Evolutionary conservation across 257 asterid species (phyloP), one percentile per base, ranked within the genome.

Genomic region (Nicotiana attenuata): DNA sequence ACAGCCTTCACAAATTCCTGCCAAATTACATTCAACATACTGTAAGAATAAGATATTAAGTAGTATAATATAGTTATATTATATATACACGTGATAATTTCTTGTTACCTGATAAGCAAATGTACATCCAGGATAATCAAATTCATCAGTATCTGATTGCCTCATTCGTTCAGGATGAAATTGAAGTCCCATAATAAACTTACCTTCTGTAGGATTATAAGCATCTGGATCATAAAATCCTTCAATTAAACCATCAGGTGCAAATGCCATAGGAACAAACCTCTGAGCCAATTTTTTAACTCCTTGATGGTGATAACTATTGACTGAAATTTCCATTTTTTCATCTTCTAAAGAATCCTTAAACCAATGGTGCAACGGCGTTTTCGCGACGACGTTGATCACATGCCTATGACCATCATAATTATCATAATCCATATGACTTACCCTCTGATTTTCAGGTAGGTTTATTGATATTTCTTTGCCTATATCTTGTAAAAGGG

Each of bases 151-250:
- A 77, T 94, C 90, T 0, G 80, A 76, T 3, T 77, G 85, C 85
- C 97, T 88, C 98, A 94, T 93, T 80, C 98, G 76, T 69, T 94
- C 97, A 0, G 98, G 98, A 86, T 94, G 98, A 85, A 94, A 94
- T 83, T 94, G 98, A 68, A 94, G 93, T 59, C 98, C 98, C 97
- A 94, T 90, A 19, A 93, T 92, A 52, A 94, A 94, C 82, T 94
- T 90, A 16, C 97, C 98, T 77, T 93, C 94, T 0, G 87, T 89
- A 5, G 98, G 97, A 73, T 88, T 90, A 91, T 93, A 94, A 1
- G 90, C 90, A 82, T 90, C 96, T 2, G 94, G 94, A 82, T 94
- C 98, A 64, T 94, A 94, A 76, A 93, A 94, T 5, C 92, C 98
- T 85, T 94, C 97, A 26, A 94, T 82, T 86, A 94, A 83, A 38